A percentile compares a stretch with the other conserved stretches of the same genome.
These are phyloP conservation scores for Corchorus capsularis DNA, from an alignment of 345 rosid species.

Conservation along the genomic window DNA sequence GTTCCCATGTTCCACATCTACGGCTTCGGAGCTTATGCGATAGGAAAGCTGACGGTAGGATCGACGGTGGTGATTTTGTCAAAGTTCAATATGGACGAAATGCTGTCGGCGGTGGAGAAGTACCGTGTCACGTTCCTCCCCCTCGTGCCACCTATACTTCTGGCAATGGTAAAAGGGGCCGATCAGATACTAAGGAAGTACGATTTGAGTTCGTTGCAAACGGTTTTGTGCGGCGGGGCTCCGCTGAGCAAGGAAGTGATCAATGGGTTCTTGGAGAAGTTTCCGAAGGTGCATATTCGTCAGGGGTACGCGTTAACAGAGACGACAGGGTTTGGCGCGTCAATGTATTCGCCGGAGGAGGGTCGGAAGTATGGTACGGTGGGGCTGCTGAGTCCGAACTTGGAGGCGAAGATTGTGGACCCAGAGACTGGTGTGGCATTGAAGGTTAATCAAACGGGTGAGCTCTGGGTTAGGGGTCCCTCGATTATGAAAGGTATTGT, in stretches of 20 bases:
- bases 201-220: constrained; percentile 61
- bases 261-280: constrained; percentile 57
- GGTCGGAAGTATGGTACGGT: constrained; percentile 68
- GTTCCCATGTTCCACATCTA: constrained; percentile 92
- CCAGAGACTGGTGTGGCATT: constrained; percentile 26
- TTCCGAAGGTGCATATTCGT: constrained; percentile 46
- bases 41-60: constrained; percentile 62
- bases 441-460: constrained; percentile 21
- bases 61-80: constrained; percentile 65
- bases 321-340: constrained; percentile 66
- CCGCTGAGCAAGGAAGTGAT: constrained; percentile 76
- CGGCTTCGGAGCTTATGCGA: constrained; percentile 68
- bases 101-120: constrained; percentile 60
- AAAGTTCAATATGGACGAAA: constrained; percentile 62
- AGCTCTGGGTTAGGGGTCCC: constrained; percentile 24
- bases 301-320: constrained; percentile 85
- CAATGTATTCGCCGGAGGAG: constrained; percentile 59
- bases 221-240: constrained; percentile 72
- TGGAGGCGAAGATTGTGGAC: constrained; percentile 72
- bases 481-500: constrained; percentile 23
- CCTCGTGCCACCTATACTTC: constrained; percentile 75
- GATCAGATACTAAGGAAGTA: constrained; percentile 50
- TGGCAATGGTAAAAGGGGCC: constrained; percentile 58
- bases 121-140: constrained; percentile 58
- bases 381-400: constrained; percentile 53